phyloP scores from a whole-genome alignment of 2,329 filamentous ascomycete genomes.

The Ophiostoma populinum region DNA sequence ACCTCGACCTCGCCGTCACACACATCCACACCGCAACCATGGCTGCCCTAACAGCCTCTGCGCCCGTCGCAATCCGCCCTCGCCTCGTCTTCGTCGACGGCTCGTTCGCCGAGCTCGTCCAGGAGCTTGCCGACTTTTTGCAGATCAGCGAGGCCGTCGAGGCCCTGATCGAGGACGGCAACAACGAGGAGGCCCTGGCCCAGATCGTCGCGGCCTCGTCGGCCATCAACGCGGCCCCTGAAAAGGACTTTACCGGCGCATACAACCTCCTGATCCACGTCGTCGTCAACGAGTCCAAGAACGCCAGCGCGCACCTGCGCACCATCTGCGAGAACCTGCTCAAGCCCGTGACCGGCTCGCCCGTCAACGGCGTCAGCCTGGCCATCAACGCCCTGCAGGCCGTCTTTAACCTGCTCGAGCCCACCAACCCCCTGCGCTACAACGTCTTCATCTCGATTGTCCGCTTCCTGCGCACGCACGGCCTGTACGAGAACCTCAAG shows the following conservation, averaged over 20 bases:
- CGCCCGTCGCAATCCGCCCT: slow-evolving; percentile 20
- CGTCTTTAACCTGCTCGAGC: slow-evolving; percentile 82
- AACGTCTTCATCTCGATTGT: slow-evolving; percentile 84
- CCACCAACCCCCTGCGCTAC: slow-evolving; percentile 63
- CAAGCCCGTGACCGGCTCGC: slow-evolving; percentile 72
- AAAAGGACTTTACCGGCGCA: slow-evolving; percentile 91
- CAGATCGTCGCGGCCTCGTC: slow-evolving; percentile 70
- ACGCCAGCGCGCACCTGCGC: slow-evolving; percentile 71
- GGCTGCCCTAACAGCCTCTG: slow-evolving; percentile 6
- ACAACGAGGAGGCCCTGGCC: slow-evolving; percentile 78
- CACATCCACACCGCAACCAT: slow-evolving; percentile 4
- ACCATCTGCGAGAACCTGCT: slow-evolving; percentile 78
- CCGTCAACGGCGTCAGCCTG: slow-evolving; percentile 67
- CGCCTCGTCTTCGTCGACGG: slow-evolving; percentile 71
- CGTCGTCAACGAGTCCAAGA: slow-evolving; percentile 60
- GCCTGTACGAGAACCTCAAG: slow-evolving; percentile 69
- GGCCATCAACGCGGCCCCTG: slow-evolving; percentile 66
- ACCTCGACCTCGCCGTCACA: too few species aligned
- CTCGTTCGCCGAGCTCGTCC: slow-evolving; percentile 77
- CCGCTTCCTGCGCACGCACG: slow-evolving; percentile 57
- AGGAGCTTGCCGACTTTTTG: slow-evolving; percentile 90
- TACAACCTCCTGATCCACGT: slow-evolving; percentile 97
- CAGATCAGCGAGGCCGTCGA: slow-evolving; percentile 65
- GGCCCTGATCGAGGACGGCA: slow-evolving; percentile 43
- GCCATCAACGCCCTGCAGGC: slow-evolving; percentile 84